phyloP scores from a whole-genome alignment of 768 basidiomycete species.

The Rhizopogon rudus region DNA sequence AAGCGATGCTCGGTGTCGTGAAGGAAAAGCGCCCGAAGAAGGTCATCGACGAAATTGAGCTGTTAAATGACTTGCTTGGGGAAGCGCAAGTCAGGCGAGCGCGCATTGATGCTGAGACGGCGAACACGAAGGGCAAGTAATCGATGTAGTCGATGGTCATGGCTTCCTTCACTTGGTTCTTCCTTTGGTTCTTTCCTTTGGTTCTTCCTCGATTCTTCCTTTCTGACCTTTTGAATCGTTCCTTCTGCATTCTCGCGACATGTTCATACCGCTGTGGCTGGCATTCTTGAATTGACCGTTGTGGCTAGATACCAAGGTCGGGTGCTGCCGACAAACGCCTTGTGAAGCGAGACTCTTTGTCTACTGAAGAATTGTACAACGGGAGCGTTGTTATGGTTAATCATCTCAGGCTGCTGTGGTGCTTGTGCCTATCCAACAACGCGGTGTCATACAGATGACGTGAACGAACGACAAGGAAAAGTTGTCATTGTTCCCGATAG shows the following conservation, averaged over 20 bases:
- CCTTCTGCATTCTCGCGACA: neutral
- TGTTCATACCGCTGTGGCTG: neutral
- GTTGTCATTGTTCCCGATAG: too few relatives aligned
- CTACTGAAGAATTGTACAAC: too few relatives aligned
- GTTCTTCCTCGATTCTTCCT: neutral
- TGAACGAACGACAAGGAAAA: too few relatives aligned
- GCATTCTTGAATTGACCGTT: too few relatives aligned
- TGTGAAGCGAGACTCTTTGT: too few relatives aligned
- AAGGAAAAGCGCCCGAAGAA: conserved; percentile 16
- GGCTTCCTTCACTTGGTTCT: neutral
- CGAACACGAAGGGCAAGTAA: neutral
- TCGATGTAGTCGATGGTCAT: neutral
- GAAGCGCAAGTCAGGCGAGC: conserved; percentile 5
- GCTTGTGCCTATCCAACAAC: too few relatives aligned
- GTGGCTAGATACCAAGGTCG: too few relatives aligned
- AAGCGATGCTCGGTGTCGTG: conserved; percentile 17
- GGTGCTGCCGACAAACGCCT: too few relatives aligned
- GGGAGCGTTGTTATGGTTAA: too few relatives aligned
- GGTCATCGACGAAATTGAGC: conserved; percentile 22
- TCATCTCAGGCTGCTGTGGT: too few relatives aligned
- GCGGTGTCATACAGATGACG: too few relatives aligned
- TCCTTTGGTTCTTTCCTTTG: neutral
- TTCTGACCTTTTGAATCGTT: neutral
- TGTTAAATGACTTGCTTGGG: conserved; percentile 18
- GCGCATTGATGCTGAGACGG: neutral